Conservation (phyloP, 495 filamentous ascomycete genomes). For the Hyaloscypha hepaticicola region DNA sequence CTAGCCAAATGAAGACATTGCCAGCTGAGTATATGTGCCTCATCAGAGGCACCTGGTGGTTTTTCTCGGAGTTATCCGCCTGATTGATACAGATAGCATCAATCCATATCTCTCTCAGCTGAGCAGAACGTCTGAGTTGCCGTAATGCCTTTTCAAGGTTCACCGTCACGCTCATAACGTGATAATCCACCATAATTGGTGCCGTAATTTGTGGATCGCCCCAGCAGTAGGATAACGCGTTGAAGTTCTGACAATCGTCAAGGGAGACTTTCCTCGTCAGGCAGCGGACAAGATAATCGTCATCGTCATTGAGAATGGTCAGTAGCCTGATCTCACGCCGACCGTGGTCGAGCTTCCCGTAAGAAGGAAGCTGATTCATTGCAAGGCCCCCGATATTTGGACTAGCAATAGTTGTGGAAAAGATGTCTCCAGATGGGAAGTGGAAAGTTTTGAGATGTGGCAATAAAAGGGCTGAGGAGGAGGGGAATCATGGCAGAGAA, state of each 20-base stretch:
- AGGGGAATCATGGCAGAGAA: background rate
- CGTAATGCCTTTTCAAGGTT: slow-evolving; percentile 12
- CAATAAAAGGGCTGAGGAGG: background rate
- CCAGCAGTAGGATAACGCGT: slow-evolving; percentile 16
- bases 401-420: background rate
- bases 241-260: slow-evolving; percentile 2
- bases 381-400: background rate
- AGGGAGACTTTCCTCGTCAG: slow-evolving; percentile 1
- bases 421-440: background rate
- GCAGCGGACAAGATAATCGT: slow-evolving; percentile 8
- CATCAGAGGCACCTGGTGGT: slow-evolving; percentile 32
- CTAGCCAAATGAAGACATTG: slow-evolving; percentile 7
- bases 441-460: background rate
- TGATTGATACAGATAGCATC: slow-evolving; percentile 37
- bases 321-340: slow-evolving; percentile 9
- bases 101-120: slow-evolving; percentile 26
- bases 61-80: slow-evolving; percentile 26
- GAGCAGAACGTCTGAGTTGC: background rate
- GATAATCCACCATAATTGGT: slow-evolving; percentile 8
- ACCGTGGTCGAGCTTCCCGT: slow-evolving; percentile 1
- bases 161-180: slow-evolving; percentile 5
- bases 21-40: slow-evolving; percentile 24
- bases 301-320: slow-evolving; percentile 4
- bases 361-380: slow-evolving; percentile 6
- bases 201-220: slow-evolving; percentile 5